A percentile compares a stretch with the other conserved stretches of the same genome.
phyloP scores from a whole-genome alignment of 495 filamentous ascomycete species.

The Apiosordaria backusii region DNA sequence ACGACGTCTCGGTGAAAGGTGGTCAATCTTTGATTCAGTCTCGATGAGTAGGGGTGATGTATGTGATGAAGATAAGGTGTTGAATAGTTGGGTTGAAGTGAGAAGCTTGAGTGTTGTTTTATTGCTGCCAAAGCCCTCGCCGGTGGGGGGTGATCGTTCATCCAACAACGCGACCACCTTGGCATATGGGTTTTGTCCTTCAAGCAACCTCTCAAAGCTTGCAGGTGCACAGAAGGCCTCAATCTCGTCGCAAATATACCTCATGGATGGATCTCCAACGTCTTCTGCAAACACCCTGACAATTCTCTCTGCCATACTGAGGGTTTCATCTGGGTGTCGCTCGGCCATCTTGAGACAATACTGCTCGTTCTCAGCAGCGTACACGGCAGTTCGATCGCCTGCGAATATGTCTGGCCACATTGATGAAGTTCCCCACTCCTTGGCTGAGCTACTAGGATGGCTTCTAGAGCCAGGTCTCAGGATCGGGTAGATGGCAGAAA shows the following conservation, averaged over 20 bases:
- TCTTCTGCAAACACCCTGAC: constrained; percentile 11
- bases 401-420: constrained; percentile 15
- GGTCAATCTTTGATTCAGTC: not conserved
- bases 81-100: constrained; percentile 6
- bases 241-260: constrained; percentile 22
- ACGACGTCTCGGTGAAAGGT: not conserved
- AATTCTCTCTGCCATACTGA: constrained; percentile 10
- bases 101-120: constrained; percentile 14
- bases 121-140: not conserved
- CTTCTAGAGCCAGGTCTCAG: too few species aligned
- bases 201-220: not conserved
- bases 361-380: constrained; percentile 3
- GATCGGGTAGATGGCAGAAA: constrained; percentile 18
- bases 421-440: too few species aligned
- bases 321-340: constrained; percentile 2
- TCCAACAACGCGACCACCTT: constrained; percentile 15
- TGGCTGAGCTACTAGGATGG: too few species aligned
- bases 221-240: constrained; percentile 13
- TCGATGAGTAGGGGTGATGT: constrained; percentile 9
- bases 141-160: not conserved
- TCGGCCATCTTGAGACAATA: constrained; percentile 14
- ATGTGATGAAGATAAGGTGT: constrained; percentile 1
- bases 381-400: not conserved
- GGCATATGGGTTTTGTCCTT: not conserved
- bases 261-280: constrained; percentile 1